These are phyloP conservation scores for Fusarium sp. DNA, from an alignment of 2,329 filamentous ascomycete genomes.

Conservation along the genomic window DNA sequence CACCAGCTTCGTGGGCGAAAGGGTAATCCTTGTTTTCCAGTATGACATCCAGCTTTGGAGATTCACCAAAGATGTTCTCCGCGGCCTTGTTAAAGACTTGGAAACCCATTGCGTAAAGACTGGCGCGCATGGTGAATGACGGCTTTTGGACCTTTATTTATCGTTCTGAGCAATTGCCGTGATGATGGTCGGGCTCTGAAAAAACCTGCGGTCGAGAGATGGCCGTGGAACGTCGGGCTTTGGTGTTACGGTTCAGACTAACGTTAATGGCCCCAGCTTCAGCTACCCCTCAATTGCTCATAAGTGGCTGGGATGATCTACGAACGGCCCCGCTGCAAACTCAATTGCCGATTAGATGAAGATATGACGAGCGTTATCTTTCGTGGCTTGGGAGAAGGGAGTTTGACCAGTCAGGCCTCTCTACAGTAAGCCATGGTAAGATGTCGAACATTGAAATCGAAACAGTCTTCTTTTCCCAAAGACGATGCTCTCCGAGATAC, in stretches of 20 bases:
- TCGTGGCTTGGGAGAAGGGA: background rate
- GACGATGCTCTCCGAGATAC: no score
- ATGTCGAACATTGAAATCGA: background rate
- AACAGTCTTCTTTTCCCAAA: no score
- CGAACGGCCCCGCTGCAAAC: background rate
- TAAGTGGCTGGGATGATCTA: background rate
- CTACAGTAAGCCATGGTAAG: background rate
- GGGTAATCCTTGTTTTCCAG: slow-evolving; percentile 54
- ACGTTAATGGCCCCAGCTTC: background rate
- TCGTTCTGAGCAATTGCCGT: background rate
- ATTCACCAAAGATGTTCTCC: slow-evolving; percentile 48
- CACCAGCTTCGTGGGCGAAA: slow-evolving; percentile 62
- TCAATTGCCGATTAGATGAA: background rate
- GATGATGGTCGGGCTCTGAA: background rate
- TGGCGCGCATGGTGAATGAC: background rate
- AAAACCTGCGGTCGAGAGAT: background rate
- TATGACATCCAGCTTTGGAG: slow-evolving; percentile 52
- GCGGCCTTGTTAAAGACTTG: slow-evolving; percentile 26
- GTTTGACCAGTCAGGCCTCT: background rate
- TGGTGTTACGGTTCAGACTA: background rate
- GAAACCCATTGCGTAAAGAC: slow-evolving; percentile 3
- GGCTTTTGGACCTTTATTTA: background rate
- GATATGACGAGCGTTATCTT: background rate
- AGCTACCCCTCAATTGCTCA: slow-evolving; percentile 23
- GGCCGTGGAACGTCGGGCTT: slow-evolving; percentile 1